Percentiles rank a stretch among this genome's conserved stretches.
Conservation (phyloP, 129 eudicot species). For the Apium graveolens region DNA sequence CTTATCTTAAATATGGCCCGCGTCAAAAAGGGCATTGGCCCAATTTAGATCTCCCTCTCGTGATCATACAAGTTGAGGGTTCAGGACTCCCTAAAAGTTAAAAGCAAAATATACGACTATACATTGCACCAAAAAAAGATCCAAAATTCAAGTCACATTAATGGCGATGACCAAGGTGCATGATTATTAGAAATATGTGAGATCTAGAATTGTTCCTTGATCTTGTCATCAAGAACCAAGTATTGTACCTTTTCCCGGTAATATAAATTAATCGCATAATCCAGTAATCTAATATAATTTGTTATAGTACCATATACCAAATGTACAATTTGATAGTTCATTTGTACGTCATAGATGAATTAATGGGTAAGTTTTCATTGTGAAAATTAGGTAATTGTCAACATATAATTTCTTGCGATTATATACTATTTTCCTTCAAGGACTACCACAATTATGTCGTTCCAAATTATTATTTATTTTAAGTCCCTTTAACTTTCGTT, state of each 20-base stretch:
- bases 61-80: too few relatives aligned
- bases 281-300: not conserved
- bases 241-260: too few relatives aligned
- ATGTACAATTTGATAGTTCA: not conserved
- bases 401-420: not conserved
- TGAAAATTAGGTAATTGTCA: not conserved
- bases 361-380: not conserved
- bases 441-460: not conserved
- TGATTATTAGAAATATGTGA: too few relatives aligned
- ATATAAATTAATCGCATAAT: too few relatives aligned
- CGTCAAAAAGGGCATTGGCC: too few relatives aligned
- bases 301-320: not conserved
- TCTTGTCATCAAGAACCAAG: not conserved
- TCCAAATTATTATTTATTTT: not conserved
- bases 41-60: not conserved
- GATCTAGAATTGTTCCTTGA: too few relatives aligned
- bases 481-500: not conserved
- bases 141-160: not conserved
- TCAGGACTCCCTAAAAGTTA: not conserved
- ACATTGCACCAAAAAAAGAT: too few relatives aligned
- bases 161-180: too few relatives aligned
- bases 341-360: too few relatives aligned
- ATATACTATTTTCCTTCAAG: not conserved
- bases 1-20: not conserved
- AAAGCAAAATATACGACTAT: too few relatives aligned